These are phyloP conservation scores for Candida wancherniae DNA, from an alignment of 805 yeast genomes.

Conservation along the genomic window DNA sequence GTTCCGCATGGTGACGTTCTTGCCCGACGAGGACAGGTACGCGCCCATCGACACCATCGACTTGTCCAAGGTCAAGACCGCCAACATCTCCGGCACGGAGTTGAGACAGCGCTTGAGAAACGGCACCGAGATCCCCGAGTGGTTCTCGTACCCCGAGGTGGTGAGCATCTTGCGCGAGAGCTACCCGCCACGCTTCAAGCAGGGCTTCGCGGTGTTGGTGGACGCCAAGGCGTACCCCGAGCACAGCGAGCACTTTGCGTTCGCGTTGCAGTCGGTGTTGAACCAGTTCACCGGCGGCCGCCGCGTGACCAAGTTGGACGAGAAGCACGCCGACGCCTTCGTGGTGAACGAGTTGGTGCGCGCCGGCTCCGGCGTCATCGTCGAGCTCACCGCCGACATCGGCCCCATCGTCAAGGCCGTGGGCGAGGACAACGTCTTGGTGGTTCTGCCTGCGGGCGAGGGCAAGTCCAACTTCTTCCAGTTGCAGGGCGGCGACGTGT, in stretches of 20 bases:
- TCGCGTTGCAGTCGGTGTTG: constrained; percentile 84
- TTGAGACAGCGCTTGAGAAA: constrained; percentile 80
- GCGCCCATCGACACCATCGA: constrained; percentile 93
- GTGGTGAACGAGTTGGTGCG: constrained; percentile 72
- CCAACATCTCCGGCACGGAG: constrained; percentile 93
- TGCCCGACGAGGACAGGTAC: constrained; percentile 92
- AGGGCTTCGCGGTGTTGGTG: constrained; percentile 79
- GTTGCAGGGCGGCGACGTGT: constrained; percentile 10
- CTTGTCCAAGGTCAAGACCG: constrained; percentile 64
- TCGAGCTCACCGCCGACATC: constrained; percentile 36
- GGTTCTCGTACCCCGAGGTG: constrained; percentile 97
- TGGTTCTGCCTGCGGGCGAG: constrained; percentile 21
- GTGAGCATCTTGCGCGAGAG: constrained; percentile 85
- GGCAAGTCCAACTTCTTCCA: constrained; percentile 9
- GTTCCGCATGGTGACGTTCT: constrained; percentile 92
- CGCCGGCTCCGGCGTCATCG: constrained; percentile 88
- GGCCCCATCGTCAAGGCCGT: constrained; percentile 38
- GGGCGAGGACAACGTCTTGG: constrained; percentile 54
- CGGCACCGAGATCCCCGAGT: constrained; percentile 86
- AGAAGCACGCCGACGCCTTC: constrained; percentile 46
- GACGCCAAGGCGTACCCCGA: constrained; percentile 9
- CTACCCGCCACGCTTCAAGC: constrained; percentile 85
- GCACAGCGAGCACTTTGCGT: constrained; percentile 48
- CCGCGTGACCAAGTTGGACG: constrained; percentile 54
- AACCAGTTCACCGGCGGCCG: constrained; percentile 87